These are phyloP conservation scores for Tuber indicum DNA, from an alignment of 495 filamentous ascomycete species.

Conservation along the genomic window DNA sequence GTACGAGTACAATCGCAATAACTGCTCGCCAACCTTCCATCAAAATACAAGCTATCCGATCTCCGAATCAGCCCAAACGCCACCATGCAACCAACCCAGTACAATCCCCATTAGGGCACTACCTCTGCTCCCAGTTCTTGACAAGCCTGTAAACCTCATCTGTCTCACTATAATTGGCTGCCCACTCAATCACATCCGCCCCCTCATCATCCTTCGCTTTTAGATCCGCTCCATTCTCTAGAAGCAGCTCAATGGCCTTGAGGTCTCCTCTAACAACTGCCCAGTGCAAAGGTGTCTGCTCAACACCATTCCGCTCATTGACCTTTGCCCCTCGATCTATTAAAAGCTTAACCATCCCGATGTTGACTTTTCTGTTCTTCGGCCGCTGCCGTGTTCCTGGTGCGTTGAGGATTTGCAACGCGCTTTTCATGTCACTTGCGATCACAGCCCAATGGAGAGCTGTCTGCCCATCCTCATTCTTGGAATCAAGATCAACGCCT, in stretches of 20 bases:
- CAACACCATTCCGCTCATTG: background rate
- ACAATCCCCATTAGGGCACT: background rate
- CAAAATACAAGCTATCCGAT: background rate
- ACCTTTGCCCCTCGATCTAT: background rate
- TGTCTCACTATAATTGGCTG: background rate
- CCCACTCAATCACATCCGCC: background rate
- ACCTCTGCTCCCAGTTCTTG: background rate
- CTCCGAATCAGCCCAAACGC: background rate
- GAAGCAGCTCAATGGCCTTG: background rate
- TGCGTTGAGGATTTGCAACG: background rate
- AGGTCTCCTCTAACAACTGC: background rate
- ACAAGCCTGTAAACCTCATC: conserved; percentile 1
- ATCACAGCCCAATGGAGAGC: background rate
- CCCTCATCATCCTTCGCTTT: background rate
- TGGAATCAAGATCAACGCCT: background rate
- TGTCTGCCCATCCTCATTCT: background rate
- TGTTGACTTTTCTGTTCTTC: background rate
- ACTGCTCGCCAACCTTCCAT: background rate
- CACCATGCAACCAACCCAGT: background rate
- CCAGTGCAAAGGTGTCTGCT: conserved; percentile 1
- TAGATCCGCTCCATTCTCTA: background rate
- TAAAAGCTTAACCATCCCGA: background rate
- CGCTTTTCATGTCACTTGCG: background rate
- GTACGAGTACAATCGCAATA: background rate
- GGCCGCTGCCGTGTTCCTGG: background rate